Conservation (phyloP, 495 filamentous ascomycete species). For the Aspergillus mulundensis region DNA sequence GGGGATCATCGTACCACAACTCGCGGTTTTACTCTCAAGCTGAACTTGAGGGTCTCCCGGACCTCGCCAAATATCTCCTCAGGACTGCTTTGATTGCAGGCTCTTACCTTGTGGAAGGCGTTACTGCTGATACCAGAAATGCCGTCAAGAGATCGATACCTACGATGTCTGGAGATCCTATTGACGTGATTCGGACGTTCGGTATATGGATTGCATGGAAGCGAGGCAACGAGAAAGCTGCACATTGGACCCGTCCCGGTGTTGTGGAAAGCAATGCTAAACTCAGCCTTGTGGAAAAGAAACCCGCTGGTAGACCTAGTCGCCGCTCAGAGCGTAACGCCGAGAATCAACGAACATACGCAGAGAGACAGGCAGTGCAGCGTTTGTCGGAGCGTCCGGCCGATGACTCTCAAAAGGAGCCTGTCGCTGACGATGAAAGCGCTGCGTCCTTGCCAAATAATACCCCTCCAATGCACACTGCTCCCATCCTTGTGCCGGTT, state of each 20-base stretch:
- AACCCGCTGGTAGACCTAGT: conserved; percentile 40
- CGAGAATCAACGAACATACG: conserved; percentile 43
- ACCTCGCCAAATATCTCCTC: conserved; percentile 61
- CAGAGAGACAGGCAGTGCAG: conserved; percentile 43
- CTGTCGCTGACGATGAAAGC: conserved; percentile 11
- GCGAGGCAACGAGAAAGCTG: conserved; percentile 63
- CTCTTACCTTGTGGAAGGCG: conserved; percentile 58
- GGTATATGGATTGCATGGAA: conserved; percentile 74
- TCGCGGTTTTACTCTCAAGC: conserved; percentile 63
- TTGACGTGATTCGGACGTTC: conserved; percentile 58
- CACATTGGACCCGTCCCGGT: conserved; percentile 59
- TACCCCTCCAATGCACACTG: conserved; percentile 19
- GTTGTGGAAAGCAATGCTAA: conserved; percentile 44
- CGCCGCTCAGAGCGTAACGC: conserved; percentile 43
- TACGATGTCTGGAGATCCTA: conserved; percentile 56
- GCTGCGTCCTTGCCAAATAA: conserved; percentile 20
- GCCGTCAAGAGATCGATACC: conserved; percentile 63
- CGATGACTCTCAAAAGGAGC: conserved; percentile 15
- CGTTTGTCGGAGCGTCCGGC: conserved; percentile 29
- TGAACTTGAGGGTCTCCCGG: conserved; percentile 64
- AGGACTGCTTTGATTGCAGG: conserved; percentile 65
- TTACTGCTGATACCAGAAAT: conserved; percentile 51
- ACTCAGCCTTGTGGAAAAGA: conserved; percentile 40
- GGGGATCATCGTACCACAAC: conserved; percentile 50
- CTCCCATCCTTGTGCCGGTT: conserved; percentile 8